Percentiles rank a stretch among this genome's conserved stretches.
Evolutionary conservation across 2,329 filamentous ascomycete genomes (phyloP).

Genomic region (Zasmidium angulare): DNA sequence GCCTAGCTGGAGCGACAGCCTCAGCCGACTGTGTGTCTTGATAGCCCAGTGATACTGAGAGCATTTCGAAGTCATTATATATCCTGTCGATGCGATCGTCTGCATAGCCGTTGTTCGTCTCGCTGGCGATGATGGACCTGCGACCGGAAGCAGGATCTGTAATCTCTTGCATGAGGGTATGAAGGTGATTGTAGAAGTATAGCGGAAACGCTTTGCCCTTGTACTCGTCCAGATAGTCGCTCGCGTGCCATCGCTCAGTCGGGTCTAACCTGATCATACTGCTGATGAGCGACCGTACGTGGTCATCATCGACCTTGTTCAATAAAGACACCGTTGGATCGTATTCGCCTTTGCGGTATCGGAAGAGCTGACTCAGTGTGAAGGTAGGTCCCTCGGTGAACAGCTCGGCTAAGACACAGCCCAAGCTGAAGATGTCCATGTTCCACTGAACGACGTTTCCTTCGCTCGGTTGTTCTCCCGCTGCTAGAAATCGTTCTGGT

Average conservation of each 20-base stretch:
- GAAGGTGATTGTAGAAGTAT: conserved; percentile 96
- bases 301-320: conserved; percentile 80
- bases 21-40: conserved; percentile 48
- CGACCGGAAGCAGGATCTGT: conserved; percentile 85
- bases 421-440: conserved; percentile 97
- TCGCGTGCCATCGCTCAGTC: conserved; percentile 85
- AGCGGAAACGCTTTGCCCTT: conserved; percentile 88
- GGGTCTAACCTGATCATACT: conserved; percentile 97
- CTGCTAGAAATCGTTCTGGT: conserved; percentile 82
- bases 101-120: conserved; percentile 76
- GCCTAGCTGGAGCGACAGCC: conserved; percentile 29
- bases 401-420: conserved; percentile 94
- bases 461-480: conserved; percentile 59
- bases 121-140: conserved; percentile 65
- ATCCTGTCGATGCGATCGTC: conserved; percentile 94
- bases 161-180: conserved; percentile 95
- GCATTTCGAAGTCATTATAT: conserved; percentile 95
- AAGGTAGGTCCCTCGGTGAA: conserved; percentile 97
- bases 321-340: conserved; percentile 80
- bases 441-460: conserved; percentile 62
- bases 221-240: conserved; percentile 92
- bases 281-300: conserved; percentile 82
- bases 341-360: conserved; percentile 89
- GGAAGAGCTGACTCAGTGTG: conserved; percentile 92
- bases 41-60: conserved; percentile 88